phyloP scores from a whole-genome alignment of 768 basidiomycete genomes.

The Porphyrellus cyaneotinctus region DNA sequence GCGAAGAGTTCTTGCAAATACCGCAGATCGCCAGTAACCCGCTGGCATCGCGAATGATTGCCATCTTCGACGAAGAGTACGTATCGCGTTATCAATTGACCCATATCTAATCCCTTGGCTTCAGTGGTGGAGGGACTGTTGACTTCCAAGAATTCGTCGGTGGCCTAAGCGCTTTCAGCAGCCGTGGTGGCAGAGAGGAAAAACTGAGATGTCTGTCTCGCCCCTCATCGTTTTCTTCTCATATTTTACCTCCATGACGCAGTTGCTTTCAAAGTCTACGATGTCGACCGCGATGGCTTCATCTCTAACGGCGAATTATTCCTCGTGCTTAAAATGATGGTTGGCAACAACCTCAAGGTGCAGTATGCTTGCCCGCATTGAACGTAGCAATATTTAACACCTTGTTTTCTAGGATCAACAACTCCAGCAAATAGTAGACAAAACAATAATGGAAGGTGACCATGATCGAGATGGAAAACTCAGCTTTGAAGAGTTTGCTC shows the following conservation, averaged over 20 bases:
- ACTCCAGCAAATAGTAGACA: conserved; percentile 98
- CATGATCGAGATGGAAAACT: conserved; percentile 97
- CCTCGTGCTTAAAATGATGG: conserved; percentile 99
- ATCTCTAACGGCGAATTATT: conserved; percentile 99
- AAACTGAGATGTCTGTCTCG: conserved; percentile 81
- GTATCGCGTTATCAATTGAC: conserved; percentile 33
- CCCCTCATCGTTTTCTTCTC: not conserved
- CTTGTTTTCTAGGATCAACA: conserved; percentile 75
- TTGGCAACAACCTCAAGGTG: conserved; percentile 97
- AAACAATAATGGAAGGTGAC: conserved; percentile 99
- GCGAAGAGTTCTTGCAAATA: conserved; percentile 98
- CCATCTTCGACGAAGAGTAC: conserved; percentile 99
- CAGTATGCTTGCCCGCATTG: conserved; percentile 5
- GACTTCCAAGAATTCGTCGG: conserved; percentile 99
- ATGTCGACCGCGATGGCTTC: conserved; percentile 95
- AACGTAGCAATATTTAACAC: not conserved
- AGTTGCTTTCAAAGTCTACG: conserved; percentile 99
- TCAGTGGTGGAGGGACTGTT: conserved; percentile 94
- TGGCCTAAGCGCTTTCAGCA: conserved; percentile 95
- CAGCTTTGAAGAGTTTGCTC: conserved; percentile 94
- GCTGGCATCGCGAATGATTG: conserved; percentile 94
- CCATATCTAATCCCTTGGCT: not conserved
- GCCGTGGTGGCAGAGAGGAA: conserved; percentile 93
- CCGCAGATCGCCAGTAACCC: conserved; percentile 99
- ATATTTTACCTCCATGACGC: conserved; percentile 1